These are phyloP conservation scores for Alnus glutinosa DNA, from an alignment of 306 rosid genomes.

Conservation along the genomic window DNA sequence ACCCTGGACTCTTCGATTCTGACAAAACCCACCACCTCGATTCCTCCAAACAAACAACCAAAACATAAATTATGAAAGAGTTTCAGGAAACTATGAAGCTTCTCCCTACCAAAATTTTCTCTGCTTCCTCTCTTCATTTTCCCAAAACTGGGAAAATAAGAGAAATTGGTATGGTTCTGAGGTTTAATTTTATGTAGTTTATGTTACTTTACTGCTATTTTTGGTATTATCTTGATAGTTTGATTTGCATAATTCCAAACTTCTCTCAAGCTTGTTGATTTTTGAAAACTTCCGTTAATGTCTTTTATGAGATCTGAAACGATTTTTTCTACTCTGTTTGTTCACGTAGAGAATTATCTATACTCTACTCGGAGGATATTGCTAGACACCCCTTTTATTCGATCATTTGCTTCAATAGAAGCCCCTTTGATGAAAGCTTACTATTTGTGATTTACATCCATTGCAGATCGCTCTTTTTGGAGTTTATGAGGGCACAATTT, in stretches of 20 bases:
- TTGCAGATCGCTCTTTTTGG: slow-evolving; percentile 5
- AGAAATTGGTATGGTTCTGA: not conserved
- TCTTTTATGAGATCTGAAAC: not conserved
- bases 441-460: not conserved
- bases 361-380: not conserved
- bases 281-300: not conserved
- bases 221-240: not conserved
- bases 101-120: slow-evolving; percentile 9
- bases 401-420: not conserved
- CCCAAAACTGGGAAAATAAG: not conserved
- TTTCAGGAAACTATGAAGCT: slow-evolving; percentile 2
- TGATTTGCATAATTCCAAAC: not conserved
- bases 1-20: slow-evolving; percentile 12
- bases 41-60: slow-evolving; percentile 23
- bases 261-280: not conserved
- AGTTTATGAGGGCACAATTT: not conserved
- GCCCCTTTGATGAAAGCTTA: not conserved
- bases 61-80: not conserved
- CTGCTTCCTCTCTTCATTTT: slow-evolving; percentile 15
- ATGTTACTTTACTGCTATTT: not conserved
- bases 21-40: slow-evolving; percentile 37
- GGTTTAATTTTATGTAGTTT: not conserved
- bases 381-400: not conserved
- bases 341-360: not conserved
- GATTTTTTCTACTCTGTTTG: not conserved